Evolutionary conservation across 176 grass and related monocot species (phyloP).

Genomic region (Triticum dicoccoides): DNA sequence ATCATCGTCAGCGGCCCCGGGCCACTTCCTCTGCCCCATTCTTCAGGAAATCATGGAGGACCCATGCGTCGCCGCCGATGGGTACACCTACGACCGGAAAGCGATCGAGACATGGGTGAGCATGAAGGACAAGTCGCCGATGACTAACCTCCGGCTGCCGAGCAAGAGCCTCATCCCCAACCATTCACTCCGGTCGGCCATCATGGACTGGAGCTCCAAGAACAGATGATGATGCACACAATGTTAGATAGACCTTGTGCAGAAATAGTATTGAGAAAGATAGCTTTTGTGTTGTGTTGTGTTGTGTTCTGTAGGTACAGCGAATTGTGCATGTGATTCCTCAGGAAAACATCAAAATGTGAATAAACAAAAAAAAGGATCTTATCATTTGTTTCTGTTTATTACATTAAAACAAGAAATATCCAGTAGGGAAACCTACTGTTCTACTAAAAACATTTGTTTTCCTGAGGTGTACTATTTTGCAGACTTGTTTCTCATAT

Average conservation of each 20-base stretch:
- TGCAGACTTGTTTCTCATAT: too few species aligned
- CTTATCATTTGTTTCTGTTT: too few species aligned
- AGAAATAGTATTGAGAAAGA: background rate
- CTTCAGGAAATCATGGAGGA: slow-evolving; percentile 79
- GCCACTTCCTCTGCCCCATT: slow-evolving; percentile 87
- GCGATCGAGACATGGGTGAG: slow-evolving; percentile 78
- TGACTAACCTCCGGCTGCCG: slow-evolving; percentile 70
- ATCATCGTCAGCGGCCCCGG: slow-evolving; percentile 27
- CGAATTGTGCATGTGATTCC: background rate
- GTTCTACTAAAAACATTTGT: too few species aligned
- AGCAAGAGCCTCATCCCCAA: slow-evolving; percentile 67
- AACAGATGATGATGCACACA: slow-evolving; percentile 11
- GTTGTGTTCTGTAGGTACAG: background rate
- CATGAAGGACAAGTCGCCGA: slow-evolving; percentile 64
- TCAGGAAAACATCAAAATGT: background rate
- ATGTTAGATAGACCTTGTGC: background rate
- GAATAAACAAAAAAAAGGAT: background rate
- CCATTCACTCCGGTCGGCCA: slow-evolving; percentile 81
- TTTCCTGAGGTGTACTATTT: too few species aligned
- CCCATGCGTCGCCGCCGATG: slow-evolving; percentile 72
- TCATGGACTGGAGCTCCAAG: slow-evolving; percentile 68
- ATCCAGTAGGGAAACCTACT: too few species aligned
- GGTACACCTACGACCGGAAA: slow-evolving; percentile 78
- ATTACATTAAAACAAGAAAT: too few species aligned
- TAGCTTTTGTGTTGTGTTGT: background rate